Percentiles rank a stretch among this genome's conserved stretches.
Conservation (phyloP, 805 yeast species). For the Vanderwaltozyma polyspora region DNA sequence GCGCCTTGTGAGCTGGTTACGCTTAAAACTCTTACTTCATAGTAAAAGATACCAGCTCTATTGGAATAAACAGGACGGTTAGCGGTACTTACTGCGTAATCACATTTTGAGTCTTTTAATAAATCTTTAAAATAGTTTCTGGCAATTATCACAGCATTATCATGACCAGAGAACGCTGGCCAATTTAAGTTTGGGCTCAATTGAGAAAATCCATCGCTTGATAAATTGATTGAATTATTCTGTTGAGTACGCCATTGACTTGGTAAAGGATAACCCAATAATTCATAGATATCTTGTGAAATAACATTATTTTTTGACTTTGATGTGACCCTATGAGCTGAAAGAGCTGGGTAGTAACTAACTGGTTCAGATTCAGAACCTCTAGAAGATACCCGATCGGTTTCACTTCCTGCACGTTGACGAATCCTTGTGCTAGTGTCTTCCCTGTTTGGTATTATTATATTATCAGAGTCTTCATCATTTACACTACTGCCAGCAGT, state of each 20-base stretch:
- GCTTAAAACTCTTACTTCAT: conserved; percentile 18
- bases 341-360: background rate
- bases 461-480: background rate
- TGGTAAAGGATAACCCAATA: conserved; percentile 22
- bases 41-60: conserved; percentile 21
- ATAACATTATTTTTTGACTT: conserved; percentile 1
- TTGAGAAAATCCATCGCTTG: conserved; percentile 22
- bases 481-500: background rate
- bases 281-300: conserved; percentile 15
- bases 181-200: conserved; percentile 18
- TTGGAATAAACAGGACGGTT: conserved; percentile 16
- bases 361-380: background rate
- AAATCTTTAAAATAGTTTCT: conserved; percentile 16
- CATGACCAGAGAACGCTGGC: conserved; percentile 10
- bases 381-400: background rate
- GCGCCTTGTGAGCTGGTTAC: conserved; percentile 21
- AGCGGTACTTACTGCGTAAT: conserved; percentile 22
- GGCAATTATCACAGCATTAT: conserved; percentile 6
- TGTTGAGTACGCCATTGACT: conserved; percentile 20
- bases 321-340: background rate
- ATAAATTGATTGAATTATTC: conserved; percentile 15
- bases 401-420: background rate
- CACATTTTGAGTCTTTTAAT: conserved; percentile 11
- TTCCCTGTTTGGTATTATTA: too few species aligned
- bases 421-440: background rate